These are phyloP conservation scores for Kwoniella europaea DNA, from an alignment of 768 basidiomycete genomes.

Conservation along the genomic window DNA sequence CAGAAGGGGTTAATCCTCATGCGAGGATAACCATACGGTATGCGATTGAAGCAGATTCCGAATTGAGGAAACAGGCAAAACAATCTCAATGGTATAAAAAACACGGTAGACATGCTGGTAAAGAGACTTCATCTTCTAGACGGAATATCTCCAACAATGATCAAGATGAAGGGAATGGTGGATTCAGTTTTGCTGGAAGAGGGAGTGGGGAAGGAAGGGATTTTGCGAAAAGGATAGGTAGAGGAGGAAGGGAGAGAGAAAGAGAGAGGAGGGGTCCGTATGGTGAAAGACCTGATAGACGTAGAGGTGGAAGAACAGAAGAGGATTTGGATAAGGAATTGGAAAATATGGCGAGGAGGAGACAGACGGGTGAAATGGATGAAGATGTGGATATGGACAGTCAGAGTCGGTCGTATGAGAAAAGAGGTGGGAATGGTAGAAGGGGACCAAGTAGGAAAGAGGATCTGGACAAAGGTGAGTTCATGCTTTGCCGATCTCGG, in stretches of 20 bases:
- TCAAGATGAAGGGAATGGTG: conserved; percentile 19
- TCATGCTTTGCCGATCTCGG: background rate
- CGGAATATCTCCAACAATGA: conserved; percentile 18
- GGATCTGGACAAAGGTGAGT: conserved; percentile 51
- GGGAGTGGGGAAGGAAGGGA: conserved; percentile 37
- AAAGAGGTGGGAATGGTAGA: conserved; percentile 11
- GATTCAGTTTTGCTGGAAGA: conserved; percentile 26
- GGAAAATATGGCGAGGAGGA: conserved; percentile 82
- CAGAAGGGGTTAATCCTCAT: conserved; percentile 47
- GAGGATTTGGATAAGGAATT: conserved; percentile 91
- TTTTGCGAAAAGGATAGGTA: conserved; percentile 41
- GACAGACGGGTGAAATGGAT: conserved; percentile 73
- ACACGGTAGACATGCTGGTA: conserved; percentile 52
- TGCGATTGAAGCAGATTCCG: conserved; percentile 45
- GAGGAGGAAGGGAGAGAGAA: conserved; percentile 65
- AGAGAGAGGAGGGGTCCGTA: conserved; percentile 76
- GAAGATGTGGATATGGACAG: conserved; percentile 64
- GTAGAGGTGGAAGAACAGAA: conserved; percentile 81
- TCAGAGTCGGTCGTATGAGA: background rate
- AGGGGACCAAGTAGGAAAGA: conserved; percentile 34
- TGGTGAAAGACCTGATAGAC: conserved; percentile 65
- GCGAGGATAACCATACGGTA: conserved; percentile 51
- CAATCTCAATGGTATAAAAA: conserved; percentile 51
- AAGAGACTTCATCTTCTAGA: conserved; percentile 34
- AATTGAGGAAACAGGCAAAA: conserved; percentile 43